A percentile compares a stretch with the other conserved stretches of the same genome.
phyloP scores from a whole-genome alignment of 768 basidiomycete genomes.

The Auriscalpium vulgare region DNA sequence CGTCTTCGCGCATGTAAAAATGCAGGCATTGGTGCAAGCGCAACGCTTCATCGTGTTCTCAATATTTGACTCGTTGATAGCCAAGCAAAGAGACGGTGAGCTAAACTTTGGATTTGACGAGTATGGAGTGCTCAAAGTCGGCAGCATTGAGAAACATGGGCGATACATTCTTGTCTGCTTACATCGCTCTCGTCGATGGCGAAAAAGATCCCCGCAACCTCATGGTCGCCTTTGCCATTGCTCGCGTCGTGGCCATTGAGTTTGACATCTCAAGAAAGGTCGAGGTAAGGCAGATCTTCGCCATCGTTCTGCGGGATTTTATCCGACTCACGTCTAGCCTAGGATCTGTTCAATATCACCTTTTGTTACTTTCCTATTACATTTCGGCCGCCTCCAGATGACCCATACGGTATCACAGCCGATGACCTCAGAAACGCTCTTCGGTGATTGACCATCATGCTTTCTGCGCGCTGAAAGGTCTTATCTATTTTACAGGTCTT shows the following conservation, averaged over 20 bases:
- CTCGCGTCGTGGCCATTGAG: constrained; percentile 77
- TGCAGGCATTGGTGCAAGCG: constrained; percentile 76
- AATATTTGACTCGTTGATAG: constrained; percentile 73
- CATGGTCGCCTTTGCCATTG: constrained; percentile 82
- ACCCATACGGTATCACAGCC: constrained; percentile 86
- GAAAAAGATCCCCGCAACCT: constrained; percentile 98
- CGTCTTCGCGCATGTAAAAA: constrained; percentile 68
- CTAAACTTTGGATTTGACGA: neutral
- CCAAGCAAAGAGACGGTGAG: constrained; percentile 51
- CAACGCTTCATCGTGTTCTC: constrained; percentile 75
- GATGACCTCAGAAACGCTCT: constrained; percentile 76
- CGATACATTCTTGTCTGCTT: constrained; percentile 64
- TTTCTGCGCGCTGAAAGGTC: neutral
- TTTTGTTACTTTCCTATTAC: constrained; percentile 99
- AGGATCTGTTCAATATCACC: constrained; percentile 90
- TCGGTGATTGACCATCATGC: constrained; percentile 32
- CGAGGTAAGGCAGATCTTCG: constrained; percentile 48
- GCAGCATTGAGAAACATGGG: constrained; percentile 68
- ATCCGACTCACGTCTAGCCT: neutral
- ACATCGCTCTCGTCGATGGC: constrained; percentile 78
- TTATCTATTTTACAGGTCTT: constrained; percentile 35
- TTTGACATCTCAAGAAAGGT: constrained; percentile 70
- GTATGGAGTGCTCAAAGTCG: constrained; percentile 5
- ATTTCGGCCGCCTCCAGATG: constrained; percentile 88
- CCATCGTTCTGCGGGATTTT: neutral